A percentile compares a stretch with the other conserved stretches of the same genome.
phyloP scores from a whole-genome alignment of 495 filamentous ascomycete species.

The Parachaetomium inaequale region DNA sequence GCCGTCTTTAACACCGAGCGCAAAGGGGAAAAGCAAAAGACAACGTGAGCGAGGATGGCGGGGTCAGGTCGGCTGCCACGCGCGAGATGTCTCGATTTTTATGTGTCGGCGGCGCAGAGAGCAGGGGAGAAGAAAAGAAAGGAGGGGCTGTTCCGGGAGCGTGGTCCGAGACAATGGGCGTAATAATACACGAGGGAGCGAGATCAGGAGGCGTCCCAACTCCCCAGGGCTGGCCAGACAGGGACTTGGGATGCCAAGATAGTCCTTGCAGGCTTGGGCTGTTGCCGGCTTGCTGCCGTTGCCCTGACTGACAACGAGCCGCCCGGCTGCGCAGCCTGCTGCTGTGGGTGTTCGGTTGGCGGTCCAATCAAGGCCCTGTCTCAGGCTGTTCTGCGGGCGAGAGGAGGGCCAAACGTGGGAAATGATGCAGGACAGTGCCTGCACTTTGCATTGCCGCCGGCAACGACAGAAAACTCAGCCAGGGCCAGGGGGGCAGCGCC shows the following conservation, averaged over 20 bases:
- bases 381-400: no score
- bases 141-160: neutral
- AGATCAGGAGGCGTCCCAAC: constrained; percentile 1
- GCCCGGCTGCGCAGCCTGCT: no score
- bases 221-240: neutral
- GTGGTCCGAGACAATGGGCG: neutral
- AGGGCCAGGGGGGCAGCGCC: neutral
- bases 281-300: neutral
- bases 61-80: neutral
- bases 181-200: neutral
- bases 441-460: neutral
- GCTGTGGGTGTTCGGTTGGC: neutral
- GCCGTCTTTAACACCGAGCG: neutral
- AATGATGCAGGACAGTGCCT: constrained; percentile 1
- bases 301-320: no score
- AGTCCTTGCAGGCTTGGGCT: neutral
- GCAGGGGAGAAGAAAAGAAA: neutral
- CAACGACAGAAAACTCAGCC: neutral
- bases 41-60: neutral
- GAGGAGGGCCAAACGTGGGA: constrained; percentile 3
- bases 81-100: neutral
- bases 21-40: neutral
- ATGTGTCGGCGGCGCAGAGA: neutral
- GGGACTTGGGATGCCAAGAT: neutral
- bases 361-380: neutral